Conservation (phyloP, 352 stramenopile species). For the Globisporangium nagaii region DNA sequence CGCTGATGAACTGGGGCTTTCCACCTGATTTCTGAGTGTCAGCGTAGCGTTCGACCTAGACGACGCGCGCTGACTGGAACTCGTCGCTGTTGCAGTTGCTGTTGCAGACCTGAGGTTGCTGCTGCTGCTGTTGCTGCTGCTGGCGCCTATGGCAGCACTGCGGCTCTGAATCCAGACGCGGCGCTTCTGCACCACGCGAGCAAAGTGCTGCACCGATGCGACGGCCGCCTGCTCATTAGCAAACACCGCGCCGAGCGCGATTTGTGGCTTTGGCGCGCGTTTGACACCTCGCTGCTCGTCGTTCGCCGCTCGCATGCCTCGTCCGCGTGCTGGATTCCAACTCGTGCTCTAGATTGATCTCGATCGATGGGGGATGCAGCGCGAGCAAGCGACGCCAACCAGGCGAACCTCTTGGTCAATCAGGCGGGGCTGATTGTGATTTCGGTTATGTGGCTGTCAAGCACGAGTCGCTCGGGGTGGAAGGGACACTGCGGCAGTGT, state of each 20-base stretch:
- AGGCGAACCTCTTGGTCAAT: slow-evolving; percentile 1
- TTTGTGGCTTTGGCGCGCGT: neutral
- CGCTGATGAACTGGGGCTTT: neutral
- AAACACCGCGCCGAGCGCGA: neutral
- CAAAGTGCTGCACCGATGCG: slow-evolving; percentile 46
- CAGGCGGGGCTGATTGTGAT: slow-evolving; percentile 1
- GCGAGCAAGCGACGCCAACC: neutral
- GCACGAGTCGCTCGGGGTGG: neutral
- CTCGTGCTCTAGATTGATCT: no score
- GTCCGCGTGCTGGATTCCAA: neutral
- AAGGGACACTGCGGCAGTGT: no score
- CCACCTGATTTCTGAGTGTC: slow-evolving; percentile 27
- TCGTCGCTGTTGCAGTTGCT: neutral
- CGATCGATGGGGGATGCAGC: neutral
- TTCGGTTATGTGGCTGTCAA: neutral
- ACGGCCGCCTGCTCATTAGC: slow-evolving; percentile 16
- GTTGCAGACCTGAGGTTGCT: no score
- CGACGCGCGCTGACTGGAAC: neutral
- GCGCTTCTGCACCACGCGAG: slow-evolving; percentile 40
- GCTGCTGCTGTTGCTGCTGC: neutral
- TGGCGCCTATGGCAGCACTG: neutral
- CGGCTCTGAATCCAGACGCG: slow-evolving; percentile 16
- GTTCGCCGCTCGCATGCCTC: neutral
- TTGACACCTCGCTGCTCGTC: neutral
- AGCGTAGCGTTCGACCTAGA: neutral